Base-by-base conservation (phyloP, 2,329 filamentous ascomycete genomes). In the Colletotrichum somersetense region DNA sequence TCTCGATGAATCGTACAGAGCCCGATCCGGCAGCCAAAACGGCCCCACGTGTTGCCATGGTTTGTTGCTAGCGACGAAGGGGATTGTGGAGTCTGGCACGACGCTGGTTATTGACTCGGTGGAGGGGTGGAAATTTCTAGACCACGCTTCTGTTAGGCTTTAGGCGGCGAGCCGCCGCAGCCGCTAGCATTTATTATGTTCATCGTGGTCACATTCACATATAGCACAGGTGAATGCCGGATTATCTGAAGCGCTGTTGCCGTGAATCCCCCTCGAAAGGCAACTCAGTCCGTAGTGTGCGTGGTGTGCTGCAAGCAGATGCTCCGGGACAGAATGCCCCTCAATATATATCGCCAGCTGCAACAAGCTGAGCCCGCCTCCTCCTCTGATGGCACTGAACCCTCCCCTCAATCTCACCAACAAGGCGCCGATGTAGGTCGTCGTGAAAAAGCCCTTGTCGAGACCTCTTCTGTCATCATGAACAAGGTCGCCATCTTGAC, bases 401-500 rank as follows among this genome's bases (percentile, higher is more conserved):
- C 40, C n/a, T 46, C n/a, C 44, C 59, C 33, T 56, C 55, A 23
- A 35, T 40, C 18, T 48, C 40, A 35, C 4, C 40, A 50, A 56
- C 40, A 50, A 56, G 61, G 66, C 55, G 44, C 70, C 59, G 59
- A 35, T 23, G 42, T 65, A 65, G 66, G 59, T 72, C 66, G 53
- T 69, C 66, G 70, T 69, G 58, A 65, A 5, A 59, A 65, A 38
- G 48, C 61, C 66, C 66, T 70, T 65, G 70, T 48, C 44, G 70
- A 72, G 59, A 70, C 70, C 61, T 72, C 70, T 14, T 53, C 67
- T 55, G 67, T 57, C 67, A 71, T 73, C 72, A 80, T 82, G 81
- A 80, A 81, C 74, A 80, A 82, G 72, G 77, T 81, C 72, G 78
- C 77, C 63, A 77, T 84, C 75, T 79, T 85, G 67, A 80, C 83